Percentiles rank a stretch among this genome's conserved stretches.
These are phyloP conservation scores for Bryoerythrophyllum caledonicum DNA, from an alignment of 225 moss, liverwort and hornwort genomes.

Conservation along the genomic window DNA sequence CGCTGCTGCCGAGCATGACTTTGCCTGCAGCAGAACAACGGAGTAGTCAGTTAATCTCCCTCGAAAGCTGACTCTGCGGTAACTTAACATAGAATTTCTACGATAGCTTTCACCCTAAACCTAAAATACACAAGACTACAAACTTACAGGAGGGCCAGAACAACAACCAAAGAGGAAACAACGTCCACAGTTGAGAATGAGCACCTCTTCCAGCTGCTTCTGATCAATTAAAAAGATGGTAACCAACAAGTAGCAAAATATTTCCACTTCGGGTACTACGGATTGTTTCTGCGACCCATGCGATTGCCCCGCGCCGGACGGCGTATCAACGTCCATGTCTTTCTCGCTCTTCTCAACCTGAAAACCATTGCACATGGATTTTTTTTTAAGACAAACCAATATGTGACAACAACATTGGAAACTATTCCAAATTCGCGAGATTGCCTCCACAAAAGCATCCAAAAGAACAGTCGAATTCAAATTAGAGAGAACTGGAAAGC, in stretches of 20 bases:
- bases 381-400: too few relatives aligned
- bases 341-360: conserved; percentile 63
- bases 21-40: conserved; percentile 58
- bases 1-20: conserved; percentile 68
- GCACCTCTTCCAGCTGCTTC: conserved; percentile 85
- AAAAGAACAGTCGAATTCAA: background rate
- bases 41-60: background rate
- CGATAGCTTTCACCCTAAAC: background rate
- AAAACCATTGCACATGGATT: background rate
- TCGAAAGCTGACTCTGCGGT: background rate
- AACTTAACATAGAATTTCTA: conserved; percentile 2
- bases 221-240: conserved; percentile 90
- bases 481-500: background rate
- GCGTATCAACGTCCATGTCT: conserved; percentile 84
- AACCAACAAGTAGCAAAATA: conserved; percentile 83
- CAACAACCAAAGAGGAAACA: background rate
- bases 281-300: conserved; percentile 67
- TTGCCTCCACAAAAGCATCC: background rate
- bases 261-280: conserved; percentile 85
- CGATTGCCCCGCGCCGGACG: conserved; percentile 54
- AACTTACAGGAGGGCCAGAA: background rate
- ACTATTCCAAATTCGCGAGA: background rate
- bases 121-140: conserved; percentile 6
- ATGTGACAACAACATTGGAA: background rate
- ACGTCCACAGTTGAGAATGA: background rate